phyloP scores from a whole-genome alignment of 306 rosid genomes.

The Crotalaria pallida region DNA sequence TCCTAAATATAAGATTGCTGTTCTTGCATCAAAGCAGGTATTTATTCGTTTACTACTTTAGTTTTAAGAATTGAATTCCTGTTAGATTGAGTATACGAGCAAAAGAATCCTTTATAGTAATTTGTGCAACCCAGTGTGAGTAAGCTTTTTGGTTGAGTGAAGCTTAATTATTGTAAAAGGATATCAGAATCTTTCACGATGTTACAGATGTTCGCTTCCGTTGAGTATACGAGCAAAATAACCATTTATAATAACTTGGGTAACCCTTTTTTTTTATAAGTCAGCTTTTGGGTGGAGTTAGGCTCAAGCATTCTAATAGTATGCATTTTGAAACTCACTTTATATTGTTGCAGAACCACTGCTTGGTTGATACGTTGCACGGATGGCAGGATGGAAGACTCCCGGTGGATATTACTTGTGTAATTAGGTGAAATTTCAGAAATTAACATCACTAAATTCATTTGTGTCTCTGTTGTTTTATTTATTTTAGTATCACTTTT shows the following conservation, averaged over 20 bases:
- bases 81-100: no score
- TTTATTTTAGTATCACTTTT: not conserved
- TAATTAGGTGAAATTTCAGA: constrained; percentile 48
- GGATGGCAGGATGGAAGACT: constrained; percentile 77
- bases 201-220: no score
- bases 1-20: constrained; percentile 67
- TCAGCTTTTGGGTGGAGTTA: no score
- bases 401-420: constrained; percentile 64
- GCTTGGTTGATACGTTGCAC: constrained; percentile 63
- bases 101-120: no score
- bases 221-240: no score
- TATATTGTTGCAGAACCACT: constrained; percentile 58
- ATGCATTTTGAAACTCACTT: not conserved
- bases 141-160: no score
- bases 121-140: no score
- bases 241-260: no score
- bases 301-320: not conserved
- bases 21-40: constrained; percentile 64
- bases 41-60: not conserved
- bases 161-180: no score
- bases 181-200: no score
- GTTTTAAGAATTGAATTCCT: no score
- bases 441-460: not conserved
- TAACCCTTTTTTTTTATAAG: no score
- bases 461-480: not conserved